These are phyloP conservation scores for Fusarium globosum DNA, from an alignment of 2,329 filamentous ascomycete genomes.

Conservation along the genomic window DNA sequence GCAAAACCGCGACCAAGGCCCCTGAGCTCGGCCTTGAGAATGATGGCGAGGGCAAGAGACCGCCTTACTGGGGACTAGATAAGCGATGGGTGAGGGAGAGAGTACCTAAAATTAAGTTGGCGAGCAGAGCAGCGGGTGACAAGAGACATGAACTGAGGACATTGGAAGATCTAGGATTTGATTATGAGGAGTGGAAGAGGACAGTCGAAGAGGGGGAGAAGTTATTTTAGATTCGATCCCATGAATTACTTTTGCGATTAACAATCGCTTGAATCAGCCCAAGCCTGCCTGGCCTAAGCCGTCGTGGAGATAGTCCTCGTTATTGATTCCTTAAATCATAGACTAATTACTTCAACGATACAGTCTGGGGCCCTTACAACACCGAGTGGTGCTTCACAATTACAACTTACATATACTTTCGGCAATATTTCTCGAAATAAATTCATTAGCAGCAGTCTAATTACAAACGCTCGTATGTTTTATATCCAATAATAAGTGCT, in stretches of 20 bases:
- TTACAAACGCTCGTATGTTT: conserved; percentile 11
- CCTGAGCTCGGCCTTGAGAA: conserved; percentile 50
- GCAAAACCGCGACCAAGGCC: conserved; percentile 49
- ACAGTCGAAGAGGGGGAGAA: conserved; percentile 32
- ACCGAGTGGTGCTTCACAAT: too few relatives aligned
- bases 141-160: conserved; percentile 49
- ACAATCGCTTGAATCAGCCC: not conserved
- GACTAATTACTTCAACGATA: not conserved
- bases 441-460: not conserved
- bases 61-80: conserved; percentile 55
- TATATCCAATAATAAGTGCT: not conserved
- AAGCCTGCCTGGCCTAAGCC: not conserved
- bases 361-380: not conserved
- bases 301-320: not conserved
- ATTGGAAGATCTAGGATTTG: conserved; percentile 54
- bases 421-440: not conserved
- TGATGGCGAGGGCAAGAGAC: conserved; percentile 51
- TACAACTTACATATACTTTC: not conserved
- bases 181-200: conserved; percentile 49
- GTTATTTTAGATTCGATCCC: conserved; percentile 9
- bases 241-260: not conserved
- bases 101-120: conserved; percentile 56
- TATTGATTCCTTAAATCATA: not conserved
- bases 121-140: conserved; percentile 51
- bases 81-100: conserved; percentile 54